Evolutionary conservation across 2,329 filamentous ascomycete species (phyloP).

Genomic region (Microsporum ferrugineum): DNA sequence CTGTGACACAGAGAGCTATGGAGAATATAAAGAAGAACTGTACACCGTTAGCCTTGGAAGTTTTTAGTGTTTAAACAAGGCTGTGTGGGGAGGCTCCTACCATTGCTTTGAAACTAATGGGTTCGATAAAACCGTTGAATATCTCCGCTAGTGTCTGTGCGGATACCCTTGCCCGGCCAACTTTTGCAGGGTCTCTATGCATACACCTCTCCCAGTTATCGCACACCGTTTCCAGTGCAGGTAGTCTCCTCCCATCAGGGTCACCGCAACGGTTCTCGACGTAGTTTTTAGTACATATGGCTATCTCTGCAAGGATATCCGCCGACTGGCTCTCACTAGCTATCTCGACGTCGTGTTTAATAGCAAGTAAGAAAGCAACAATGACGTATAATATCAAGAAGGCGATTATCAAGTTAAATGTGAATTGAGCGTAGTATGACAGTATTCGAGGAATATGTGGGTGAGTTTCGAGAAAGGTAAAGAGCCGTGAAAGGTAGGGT

Average conservation of each 20-base stretch:
- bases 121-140: slow-evolving; percentile 84
- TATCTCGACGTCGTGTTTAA: slow-evolving; percentile 62
- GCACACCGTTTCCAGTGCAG: slow-evolving; percentile 63
- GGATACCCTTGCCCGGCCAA: slow-evolving; percentile 69
- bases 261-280: slow-evolving; percentile 62
- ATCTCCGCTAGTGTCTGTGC: slow-evolving; percentile 85
- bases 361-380: slow-evolving; percentile 56
- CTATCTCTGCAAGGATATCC: slow-evolving; percentile 60
- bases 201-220: slow-evolving; percentile 78
- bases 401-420: slow-evolving; percentile 41
- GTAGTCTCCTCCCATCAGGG: slow-evolving; percentile 46
- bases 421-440: slow-evolving; percentile 54
- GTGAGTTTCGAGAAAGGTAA: slow-evolving; percentile 53
- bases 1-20: slow-evolving; percentile 41
- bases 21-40: slow-evolving; percentile 30
- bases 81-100: slow-evolving; percentile 31
- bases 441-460: slow-evolving; percentile 55
- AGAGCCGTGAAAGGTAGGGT: slow-evolving; percentile 38
- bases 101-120: slow-evolving; percentile 76
- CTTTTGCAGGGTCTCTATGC: slow-evolving; percentile 64
- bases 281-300: slow-evolving; percentile 62
- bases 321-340: slow-evolving; percentile 58
- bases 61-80: neutral
- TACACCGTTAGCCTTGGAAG: slow-evolving; percentile 13
- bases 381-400: slow-evolving; percentile 49